phyloP scores from a whole-genome alignment of 176 grass and related monocot species.

The Musa itinerans region DNA sequence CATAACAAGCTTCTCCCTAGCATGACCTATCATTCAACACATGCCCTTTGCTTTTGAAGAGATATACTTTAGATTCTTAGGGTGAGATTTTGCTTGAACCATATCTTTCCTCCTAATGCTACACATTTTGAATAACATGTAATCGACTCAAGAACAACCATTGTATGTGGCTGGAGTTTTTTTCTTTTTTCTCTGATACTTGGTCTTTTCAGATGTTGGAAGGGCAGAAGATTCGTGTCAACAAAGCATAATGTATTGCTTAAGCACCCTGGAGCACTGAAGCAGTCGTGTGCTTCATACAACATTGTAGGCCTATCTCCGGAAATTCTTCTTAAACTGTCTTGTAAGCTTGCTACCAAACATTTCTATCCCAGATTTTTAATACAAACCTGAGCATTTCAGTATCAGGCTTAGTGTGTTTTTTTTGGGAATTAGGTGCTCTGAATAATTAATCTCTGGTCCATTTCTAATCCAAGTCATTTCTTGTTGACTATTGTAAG shows the following conservation, averaged over 20 bases:
- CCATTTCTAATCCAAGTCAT: background rate
- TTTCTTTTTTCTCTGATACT: background rate
- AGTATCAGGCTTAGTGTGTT: background rate
- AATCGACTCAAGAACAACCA: no score
- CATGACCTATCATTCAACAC: no score
- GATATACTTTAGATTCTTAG: no score
- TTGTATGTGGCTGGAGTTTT: background rate
- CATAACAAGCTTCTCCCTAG: background rate
- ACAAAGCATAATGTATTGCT: slow-evolving; percentile 51
- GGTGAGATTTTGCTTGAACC: background rate
- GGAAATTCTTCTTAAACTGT: background rate
- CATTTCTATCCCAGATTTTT: no score
- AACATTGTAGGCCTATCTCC: background rate
- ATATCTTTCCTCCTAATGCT: background rate
- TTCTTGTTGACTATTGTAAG: background rate
- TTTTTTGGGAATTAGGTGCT: background rate
- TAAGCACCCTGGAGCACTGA: background rate
- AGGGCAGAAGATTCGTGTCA: slow-evolving; percentile 93
- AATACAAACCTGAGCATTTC: background rate
- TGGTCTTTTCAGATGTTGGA: slow-evolving; percentile 69
- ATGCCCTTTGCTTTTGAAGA: no score
- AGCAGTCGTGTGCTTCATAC: background rate
- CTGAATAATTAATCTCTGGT: background rate
- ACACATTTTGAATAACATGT: no score
- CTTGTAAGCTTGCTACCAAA: background rate